Evolutionary conservation across 106 monocot species (phyloP).

Genomic region (Phalaenopsis aphrodite): DNA sequence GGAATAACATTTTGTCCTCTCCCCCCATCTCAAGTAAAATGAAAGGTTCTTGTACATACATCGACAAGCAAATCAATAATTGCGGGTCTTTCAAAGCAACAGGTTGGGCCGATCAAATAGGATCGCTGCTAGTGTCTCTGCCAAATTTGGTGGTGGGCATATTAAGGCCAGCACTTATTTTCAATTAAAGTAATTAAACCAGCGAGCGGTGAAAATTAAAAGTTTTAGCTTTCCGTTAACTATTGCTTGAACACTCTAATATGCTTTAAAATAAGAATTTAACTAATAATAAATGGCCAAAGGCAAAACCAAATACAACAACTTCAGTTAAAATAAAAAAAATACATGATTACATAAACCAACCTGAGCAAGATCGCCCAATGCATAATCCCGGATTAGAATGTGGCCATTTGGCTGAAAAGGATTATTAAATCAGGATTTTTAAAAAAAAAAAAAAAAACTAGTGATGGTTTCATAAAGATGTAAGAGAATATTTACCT

Average conservation of each 20-base stretch:
- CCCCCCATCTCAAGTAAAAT: too few species aligned
- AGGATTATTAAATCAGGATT: background rate
- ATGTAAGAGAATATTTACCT: conserved; percentile 31
- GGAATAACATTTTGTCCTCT: too few species aligned
- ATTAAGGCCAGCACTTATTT: background rate
- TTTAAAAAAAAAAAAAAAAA: background rate
- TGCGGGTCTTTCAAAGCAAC: too few species aligned
- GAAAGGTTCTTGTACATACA: too few species aligned
- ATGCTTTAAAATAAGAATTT: background rate
- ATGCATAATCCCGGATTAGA: conserved; percentile 87
- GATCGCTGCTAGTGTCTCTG: too few species aligned
- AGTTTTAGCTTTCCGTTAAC: background rate
- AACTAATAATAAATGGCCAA: background rate
- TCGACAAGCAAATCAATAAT: too few species aligned
- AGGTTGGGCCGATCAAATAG: too few species aligned
- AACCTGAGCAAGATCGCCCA: conserved; percentile 98
- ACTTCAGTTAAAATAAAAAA: background rate
- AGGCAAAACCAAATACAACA: background rate
- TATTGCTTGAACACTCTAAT: background rate
- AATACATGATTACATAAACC: background rate
- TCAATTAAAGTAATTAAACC: background rate
- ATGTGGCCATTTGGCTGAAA: conserved; percentile 81
- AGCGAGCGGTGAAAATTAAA: background rate
- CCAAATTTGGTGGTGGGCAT: background rate
- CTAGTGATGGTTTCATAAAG: background rate